Conservation (phyloP, 208 protist species). For the Acanthamoeba lenticulata region DNA sequence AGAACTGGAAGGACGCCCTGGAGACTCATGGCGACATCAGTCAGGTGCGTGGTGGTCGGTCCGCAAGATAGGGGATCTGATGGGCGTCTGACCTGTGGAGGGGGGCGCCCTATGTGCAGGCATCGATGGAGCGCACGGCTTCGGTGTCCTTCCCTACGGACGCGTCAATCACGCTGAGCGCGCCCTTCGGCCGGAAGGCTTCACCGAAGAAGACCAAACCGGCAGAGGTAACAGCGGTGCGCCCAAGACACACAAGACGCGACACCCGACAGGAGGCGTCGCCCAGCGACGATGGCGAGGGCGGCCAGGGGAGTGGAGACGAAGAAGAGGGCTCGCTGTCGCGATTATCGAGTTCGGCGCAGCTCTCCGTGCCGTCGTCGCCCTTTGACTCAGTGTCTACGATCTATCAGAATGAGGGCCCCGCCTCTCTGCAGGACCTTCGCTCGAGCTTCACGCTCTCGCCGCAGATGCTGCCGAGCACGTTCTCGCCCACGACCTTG, state of each 20-base stretch:
- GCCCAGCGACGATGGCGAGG: no score
- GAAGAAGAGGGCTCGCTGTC: not conserved
- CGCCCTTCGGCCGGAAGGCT: no score
- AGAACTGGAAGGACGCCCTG: not conserved
- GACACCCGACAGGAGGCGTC: no score
- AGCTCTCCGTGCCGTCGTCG: not conserved
- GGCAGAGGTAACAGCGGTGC: no score
- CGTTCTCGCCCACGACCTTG: not conserved
- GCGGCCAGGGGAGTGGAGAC: not conserved
- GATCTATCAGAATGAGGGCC: not conserved
- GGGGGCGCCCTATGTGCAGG: no score
- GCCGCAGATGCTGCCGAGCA: not conserved
- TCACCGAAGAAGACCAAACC: no score
- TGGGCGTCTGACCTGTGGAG: no score
- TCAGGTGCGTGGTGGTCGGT: not conserved
- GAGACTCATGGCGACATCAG: not conserved
- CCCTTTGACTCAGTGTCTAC: not conserved
- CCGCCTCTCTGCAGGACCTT: not conserved
- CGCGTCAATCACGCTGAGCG: no score
- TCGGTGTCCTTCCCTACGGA: no score
- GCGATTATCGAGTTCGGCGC: not conserved
- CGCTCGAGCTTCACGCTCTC: not conserved
- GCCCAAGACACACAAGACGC: no score
- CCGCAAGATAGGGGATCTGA: no score
- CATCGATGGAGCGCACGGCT: no score